These are phyloP conservation scores for Trametes hirsuta DNA, from an alignment of 1,284 basidiomycete species.

Conservation along the genomic window DNA sequence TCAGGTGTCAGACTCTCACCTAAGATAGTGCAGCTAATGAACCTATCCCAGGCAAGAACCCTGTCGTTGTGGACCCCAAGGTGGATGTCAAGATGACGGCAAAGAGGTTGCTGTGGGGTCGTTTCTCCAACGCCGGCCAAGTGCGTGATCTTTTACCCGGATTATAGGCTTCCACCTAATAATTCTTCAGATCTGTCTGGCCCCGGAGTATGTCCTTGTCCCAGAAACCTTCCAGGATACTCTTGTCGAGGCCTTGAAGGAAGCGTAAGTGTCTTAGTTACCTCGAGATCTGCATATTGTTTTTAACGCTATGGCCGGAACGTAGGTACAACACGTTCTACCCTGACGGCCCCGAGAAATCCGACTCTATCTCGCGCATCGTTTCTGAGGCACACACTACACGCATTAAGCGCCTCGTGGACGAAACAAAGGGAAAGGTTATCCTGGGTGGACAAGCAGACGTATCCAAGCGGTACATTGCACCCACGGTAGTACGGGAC, in stretches of 20 bases:
- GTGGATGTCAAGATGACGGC: slow-evolving; percentile 63
- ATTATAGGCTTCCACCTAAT: not conserved
- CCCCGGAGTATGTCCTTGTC: slow-evolving; percentile 85
- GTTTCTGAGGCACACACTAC: slow-evolving; percentile 57
- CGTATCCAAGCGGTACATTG: slow-evolving; percentile 58
- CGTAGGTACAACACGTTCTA: slow-evolving; percentile 57
- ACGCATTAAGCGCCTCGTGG: slow-evolving; percentile 66
- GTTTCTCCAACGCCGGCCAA: slow-evolving; percentile 77
- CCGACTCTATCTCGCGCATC: slow-evolving; percentile 51
- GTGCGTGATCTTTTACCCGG: slow-evolving; percentile 34
- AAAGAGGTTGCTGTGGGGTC: slow-evolving; percentile 79
- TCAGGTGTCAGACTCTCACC: not conserved
- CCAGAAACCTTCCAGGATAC: slow-evolving; percentile 63
- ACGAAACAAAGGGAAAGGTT: slow-evolving; percentile 71
- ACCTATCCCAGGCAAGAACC: slow-evolving; percentile 71
- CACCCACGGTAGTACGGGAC: slow-evolving; percentile 70
- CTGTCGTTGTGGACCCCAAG: slow-evolving; percentile 77
- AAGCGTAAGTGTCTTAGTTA: slow-evolving; percentile 48
- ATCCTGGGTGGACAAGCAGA: slow-evolving; percentile 75
- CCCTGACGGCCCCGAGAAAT: slow-evolving; percentile 50
- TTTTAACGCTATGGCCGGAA: not conserved
- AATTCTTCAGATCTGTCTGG: slow-evolving; percentile 45
- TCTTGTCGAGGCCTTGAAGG: slow-evolving; percentile 64
- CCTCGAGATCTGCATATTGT: not conserved
- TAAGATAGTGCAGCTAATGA: not conserved